These are phyloP conservation scores for Metarhizium humberi DNA, from an alignment of 2,329 filamentous ascomycete genomes.

Conservation along the genomic window DNA sequence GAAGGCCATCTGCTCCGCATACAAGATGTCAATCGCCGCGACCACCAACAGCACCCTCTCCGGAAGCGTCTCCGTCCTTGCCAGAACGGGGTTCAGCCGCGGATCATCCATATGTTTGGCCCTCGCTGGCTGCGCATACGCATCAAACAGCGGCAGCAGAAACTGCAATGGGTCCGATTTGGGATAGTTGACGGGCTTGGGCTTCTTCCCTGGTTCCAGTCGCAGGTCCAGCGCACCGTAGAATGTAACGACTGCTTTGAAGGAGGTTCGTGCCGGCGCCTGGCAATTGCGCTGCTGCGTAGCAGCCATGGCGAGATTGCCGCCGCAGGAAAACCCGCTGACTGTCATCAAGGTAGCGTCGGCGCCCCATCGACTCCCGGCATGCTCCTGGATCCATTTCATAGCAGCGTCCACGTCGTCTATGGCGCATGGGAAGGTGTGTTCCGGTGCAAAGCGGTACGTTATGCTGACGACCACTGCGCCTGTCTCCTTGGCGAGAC, in stretches of 20 bases:
- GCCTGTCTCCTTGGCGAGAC: conserved; percentile 22
- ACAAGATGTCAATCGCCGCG: conserved; percentile 29
- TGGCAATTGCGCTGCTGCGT: conserved; percentile 16
- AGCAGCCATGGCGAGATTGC: conserved; percentile 30
- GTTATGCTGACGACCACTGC: conserved; percentile 39
- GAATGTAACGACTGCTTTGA: no score
- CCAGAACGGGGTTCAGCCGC: conserved; percentile 27
- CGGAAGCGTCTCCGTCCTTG: conserved; percentile 18
- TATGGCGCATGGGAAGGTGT: conserved; percentile 37
- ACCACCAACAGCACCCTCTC: conserved; percentile 29
- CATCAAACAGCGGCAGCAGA: conserved; percentile 14
- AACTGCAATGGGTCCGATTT: no score
- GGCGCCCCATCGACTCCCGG: conserved; percentile 12
- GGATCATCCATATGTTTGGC: conserved; percentile 19
- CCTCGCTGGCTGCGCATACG: conserved; percentile 27
- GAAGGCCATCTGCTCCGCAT: conserved; percentile 17
- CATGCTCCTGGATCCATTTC: conserved; percentile 2
- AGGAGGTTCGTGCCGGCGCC: neutral
- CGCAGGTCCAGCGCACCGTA: no score
- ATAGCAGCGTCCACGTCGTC: conserved; percentile 37
- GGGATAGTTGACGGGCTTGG: conserved; percentile 13
- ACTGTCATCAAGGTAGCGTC: conserved; percentile 31
- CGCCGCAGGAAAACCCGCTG: conserved; percentile 34
- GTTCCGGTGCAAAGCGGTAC: conserved; percentile 41
- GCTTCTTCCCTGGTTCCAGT: conserved; percentile 28